Conservation (phyloP, 371 early-diverging fungal genomes). For the Umbelopsis sp. region DNA sequence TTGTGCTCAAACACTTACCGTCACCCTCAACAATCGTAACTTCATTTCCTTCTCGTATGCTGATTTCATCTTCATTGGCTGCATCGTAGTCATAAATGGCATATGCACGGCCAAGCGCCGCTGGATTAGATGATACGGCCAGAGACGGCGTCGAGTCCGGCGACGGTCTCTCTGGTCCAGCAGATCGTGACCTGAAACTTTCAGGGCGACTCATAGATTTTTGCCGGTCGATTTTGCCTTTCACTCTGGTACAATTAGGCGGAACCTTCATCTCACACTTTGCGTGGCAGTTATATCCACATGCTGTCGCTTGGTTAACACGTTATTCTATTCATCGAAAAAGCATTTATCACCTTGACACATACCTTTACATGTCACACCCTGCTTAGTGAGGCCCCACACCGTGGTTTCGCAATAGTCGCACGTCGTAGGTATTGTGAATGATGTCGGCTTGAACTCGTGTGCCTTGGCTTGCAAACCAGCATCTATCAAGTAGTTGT, state of each 20-base stretch:
- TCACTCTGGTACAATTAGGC: slow-evolving; percentile 69
- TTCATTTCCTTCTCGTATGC: slow-evolving; percentile 68
- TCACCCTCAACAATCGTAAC: slow-evolving; percentile 62
- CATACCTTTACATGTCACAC: slow-evolving; percentile 70
- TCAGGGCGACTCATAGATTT: slow-evolving; percentile 8
- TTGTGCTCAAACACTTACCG: slow-evolving; percentile 24
- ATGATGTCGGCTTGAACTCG: slow-evolving; percentile 73
- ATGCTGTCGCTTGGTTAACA: slow-evolving; percentile 43
- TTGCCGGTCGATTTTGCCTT: slow-evolving; percentile 61
- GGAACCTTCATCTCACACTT: slow-evolving; percentile 89
- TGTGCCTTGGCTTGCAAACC: slow-evolving; percentile 59
- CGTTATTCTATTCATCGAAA: not conserved
- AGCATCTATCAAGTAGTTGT: slow-evolving; percentile 35
- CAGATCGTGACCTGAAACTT: slow-evolving; percentile 4
- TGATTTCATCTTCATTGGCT: slow-evolving; percentile 75
- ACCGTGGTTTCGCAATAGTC: slow-evolving; percentile 76
- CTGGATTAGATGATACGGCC: slow-evolving; percentile 9
- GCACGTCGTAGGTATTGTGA: slow-evolving; percentile 82
- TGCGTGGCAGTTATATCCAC: slow-evolving; percentile 83
- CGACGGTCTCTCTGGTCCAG: not conserved
- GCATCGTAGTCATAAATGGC: slow-evolving; percentile 78
- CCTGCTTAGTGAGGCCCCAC: slow-evolving; percentile 81
- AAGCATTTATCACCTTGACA: not conserved
- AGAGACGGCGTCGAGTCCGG: slow-evolving; percentile 1
- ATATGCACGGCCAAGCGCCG: slow-evolving; percentile 37